Evolutionary conservation across 2,329 filamentous ascomycete genomes (phyloP).

Genomic region (Blastomyces gilchristii): DNA sequence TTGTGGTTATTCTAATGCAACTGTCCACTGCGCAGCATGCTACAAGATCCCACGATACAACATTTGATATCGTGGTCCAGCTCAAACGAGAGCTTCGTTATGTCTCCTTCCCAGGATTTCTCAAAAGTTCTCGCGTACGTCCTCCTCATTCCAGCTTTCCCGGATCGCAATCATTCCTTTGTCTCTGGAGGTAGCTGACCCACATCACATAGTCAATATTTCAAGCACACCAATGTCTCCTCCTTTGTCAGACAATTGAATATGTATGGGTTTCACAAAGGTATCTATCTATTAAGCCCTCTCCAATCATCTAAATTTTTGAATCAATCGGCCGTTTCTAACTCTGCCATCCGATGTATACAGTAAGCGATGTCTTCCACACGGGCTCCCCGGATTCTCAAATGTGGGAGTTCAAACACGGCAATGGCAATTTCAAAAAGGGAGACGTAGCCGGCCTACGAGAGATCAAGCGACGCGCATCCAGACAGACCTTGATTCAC

Average conservation of each 20-base stretch:
- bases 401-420: conserved; percentile 98
- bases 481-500: conserved; percentile 84
- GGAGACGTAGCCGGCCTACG: conserved; percentile 83
- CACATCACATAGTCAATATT: conserved; percentile 66
- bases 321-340: background rate
- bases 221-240: conserved; percentile 98
- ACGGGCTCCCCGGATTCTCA: conserved; percentile 87
- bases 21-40: conserved; percentile 56
- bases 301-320: too few relatives aligned
- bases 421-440: conserved; percentile 91
- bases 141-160: conserved; percentile 16
- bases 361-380: conserved; percentile 97
- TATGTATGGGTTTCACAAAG: conserved; percentile 99
- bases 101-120: conserved; percentile 95
- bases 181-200: background rate
- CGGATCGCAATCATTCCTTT: background rate
- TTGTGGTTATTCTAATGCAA: background rate
- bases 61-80: conserved; percentile 95
- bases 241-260: conserved; percentile 96
- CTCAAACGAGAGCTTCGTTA: conserved; percentile 93
- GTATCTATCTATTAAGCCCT: conserved; percentile 40
- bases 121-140: conserved; percentile 94
- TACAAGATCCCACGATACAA: conserved; percentile 85
- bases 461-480: conserved; percentile 92
- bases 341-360: background rate